Evolutionary conservation across 306 rosid genomes (phyloP).

Genomic region (Betula pendula): DNA sequence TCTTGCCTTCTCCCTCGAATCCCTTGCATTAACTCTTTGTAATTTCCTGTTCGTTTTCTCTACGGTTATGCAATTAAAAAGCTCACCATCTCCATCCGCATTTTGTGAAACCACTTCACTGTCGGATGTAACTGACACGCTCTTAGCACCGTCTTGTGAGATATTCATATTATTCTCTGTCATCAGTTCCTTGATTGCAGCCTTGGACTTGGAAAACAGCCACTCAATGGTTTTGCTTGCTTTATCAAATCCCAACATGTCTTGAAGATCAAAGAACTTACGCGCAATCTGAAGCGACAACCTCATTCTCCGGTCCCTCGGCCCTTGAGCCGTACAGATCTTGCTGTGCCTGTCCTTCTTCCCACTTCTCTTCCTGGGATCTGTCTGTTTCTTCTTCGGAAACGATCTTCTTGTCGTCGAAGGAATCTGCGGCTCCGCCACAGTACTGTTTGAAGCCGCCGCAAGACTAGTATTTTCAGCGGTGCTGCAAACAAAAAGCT

Average conservation of each 20-base stretch:
- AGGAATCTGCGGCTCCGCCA: too few relatives aligned
- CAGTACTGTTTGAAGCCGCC: constrained; percentile 12
- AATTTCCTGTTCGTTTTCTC: constrained; percentile 22
- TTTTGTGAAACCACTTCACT: constrained; percentile 15
- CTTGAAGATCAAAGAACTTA: constrained; percentile 61
- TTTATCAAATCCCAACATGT: constrained; percentile 58
- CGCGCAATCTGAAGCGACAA: constrained; percentile 55
- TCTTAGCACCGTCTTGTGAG: not conserved
- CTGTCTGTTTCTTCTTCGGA: constrained; percentile 2
- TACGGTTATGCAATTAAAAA: not conserved
- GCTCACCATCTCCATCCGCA: not conserved
- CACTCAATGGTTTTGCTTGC: constrained; percentile 63
- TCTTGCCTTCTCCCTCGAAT: constrained; percentile 51
- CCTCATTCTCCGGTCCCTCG: constrained; percentile 59
- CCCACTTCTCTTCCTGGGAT: constrained; percentile 38
- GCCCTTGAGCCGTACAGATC: constrained; percentile 59
- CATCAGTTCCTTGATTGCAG: constrained; percentile 47
- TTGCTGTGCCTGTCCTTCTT: constrained; percentile 65
- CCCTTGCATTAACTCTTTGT: constrained; percentile 27
- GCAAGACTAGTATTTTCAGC: too few relatives aligned
- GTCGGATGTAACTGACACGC: constrained; percentile 10
- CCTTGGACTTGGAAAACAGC: constrained; percentile 45
- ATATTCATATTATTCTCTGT: constrained; percentile 23
- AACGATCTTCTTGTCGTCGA: not conserved
- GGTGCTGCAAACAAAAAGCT: constrained; percentile 9